Evolutionary conservation across 2,329 filamentous ascomycete genomes (phyloP), one percentile per base, ranked within the genome.

Genomic region (Pseudogymnoascus sp.): DNA sequence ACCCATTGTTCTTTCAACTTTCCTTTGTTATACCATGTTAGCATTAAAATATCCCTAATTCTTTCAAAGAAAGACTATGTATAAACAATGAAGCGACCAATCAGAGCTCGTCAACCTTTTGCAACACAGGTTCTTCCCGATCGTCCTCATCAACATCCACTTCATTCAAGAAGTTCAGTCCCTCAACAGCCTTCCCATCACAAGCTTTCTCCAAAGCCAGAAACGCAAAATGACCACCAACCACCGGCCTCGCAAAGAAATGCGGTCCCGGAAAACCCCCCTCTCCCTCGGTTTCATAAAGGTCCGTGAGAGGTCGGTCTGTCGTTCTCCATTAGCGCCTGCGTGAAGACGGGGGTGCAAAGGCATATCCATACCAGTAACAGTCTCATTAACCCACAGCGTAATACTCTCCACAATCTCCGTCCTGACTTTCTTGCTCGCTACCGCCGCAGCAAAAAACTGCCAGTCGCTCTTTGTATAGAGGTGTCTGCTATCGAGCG

Each of bases 401-500:
- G 90, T 89, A 42, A 95, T 88, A 16, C 85, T 83, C 65, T 90
- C 82, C 37, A 95, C 77, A 60, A 96, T 91, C 72, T 89, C 84
- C 2, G 82, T 80, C 62, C 91, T 82, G 1, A 89, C 88, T 64
- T 81, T 77, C 72, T 84, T 83, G 68, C 85, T 86, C 3, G 90
- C 84, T 4, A 96, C 88, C 1, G 91, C 89, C 56, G 91, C 91
- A 0, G 90, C 89, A 74, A 95, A 93, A 73, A 96, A 92, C 69
- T 95, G 88, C 91, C 91, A 96, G 76, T 96, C 91, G 31, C 88
- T 91, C 77, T 96, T 96, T 36, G 90, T 88, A 75, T 95, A 95
- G 2, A 93, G 75, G 74, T 95, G 90, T 46, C 91, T 84, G 68
- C 84, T 89, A 75, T 96, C 91, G 6, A 96, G 82, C 0, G 91